Conservation (phyloP, 805 yeast genomes). For the Vanderwaltozyma yarrowii region DNA sequence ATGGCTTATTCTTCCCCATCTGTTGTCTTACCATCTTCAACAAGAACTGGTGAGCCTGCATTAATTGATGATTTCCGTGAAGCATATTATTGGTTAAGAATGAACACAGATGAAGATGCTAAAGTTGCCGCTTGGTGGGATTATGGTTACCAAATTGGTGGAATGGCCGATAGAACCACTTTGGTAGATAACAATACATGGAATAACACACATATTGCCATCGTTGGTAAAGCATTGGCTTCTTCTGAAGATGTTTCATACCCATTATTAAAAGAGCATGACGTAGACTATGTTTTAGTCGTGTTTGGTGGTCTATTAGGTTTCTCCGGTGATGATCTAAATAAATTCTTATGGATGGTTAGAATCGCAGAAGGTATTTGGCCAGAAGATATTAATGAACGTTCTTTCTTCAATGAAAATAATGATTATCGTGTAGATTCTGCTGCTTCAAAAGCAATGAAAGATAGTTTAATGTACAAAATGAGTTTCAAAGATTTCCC, state of each 20-base stretch:
- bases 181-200: slow-evolving; percentile 98
- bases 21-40: slow-evolving; percentile 73
- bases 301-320: slow-evolving; percentile 93
- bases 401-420: slow-evolving; percentile 67
- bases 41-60: slow-evolving; percentile 75
- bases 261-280: slow-evolving; percentile 78
- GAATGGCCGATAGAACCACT: slow-evolving; percentile 99
- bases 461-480: slow-evolving; percentile 85
- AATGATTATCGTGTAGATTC: slow-evolving; percentile 88
- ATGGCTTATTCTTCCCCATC: slow-evolving; percentile 96
- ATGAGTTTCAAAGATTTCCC: slow-evolving; percentile 83
- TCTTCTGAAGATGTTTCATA: slow-evolving; percentile 82
- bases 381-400: slow-evolving; percentile 95
- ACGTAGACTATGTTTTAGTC: slow-evolving; percentile 87
- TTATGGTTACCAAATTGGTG: slow-evolving; percentile 98
- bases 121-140: slow-evolving; percentile 99
- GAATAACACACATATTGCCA: slow-evolving; percentile 98
- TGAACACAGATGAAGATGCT: slow-evolving; percentile 95
- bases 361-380: slow-evolving; percentile 98
- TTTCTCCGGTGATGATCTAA: slow-evolving; percentile 90
- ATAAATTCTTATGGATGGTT: slow-evolving; percentile 98
- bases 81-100: slow-evolving; percentile 97
- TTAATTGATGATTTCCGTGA: slow-evolving; percentile 96
- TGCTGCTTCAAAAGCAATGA: slow-evolving; percentile 76
- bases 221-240: slow-evolving; percentile 97